These are phyloP conservation scores for Ceratocystis cubensis DNA, from an alignment of 2,329 filamentous ascomycete species.

Conservation along the genomic window DNA sequence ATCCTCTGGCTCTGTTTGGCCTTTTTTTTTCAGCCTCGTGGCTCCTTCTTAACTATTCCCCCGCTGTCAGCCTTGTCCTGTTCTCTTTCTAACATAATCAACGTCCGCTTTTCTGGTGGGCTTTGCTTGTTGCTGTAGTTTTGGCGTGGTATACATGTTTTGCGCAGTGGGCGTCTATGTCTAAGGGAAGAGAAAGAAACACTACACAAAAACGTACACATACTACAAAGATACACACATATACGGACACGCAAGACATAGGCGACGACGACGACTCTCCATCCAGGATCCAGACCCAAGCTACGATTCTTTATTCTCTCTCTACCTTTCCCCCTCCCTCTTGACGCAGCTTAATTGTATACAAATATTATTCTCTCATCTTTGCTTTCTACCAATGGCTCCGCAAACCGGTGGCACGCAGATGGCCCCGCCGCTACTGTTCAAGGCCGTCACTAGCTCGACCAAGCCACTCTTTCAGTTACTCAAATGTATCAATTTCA, in stretches of 20 bases:
- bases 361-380: neutral
- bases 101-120: conserved; percentile 22
- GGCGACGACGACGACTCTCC: conserved; percentile 26
- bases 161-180: conserved; percentile 98
- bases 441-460: conserved; percentile 65
- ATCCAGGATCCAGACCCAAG: conserved; percentile 18
- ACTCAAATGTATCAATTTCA: conserved; percentile 46
- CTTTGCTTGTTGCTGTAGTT: conserved; percentile 38
- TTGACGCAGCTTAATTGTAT: neutral
- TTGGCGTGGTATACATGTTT: conserved; percentile 96
- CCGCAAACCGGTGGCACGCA: conserved; percentile 6
- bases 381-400: conserved; percentile 26
- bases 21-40: conserved; percentile 3
- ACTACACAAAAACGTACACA: no score
- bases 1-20: neutral
- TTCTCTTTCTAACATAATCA: conserved; percentile 10
- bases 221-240: neutral
- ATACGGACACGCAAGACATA: conserved; percentile 23
- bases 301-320: neutral
- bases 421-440: conserved; percentile 42
- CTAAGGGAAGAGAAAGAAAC: conserved; percentile 34
- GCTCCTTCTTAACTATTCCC: neutral
- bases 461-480: conserved; percentile 60
- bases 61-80: conserved; percentile 20
- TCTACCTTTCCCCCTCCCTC: neutral